Base-by-base conservation (phyloP, 805 yeast genomes). In the Cyberlindnera xylosilytica region DNA sequence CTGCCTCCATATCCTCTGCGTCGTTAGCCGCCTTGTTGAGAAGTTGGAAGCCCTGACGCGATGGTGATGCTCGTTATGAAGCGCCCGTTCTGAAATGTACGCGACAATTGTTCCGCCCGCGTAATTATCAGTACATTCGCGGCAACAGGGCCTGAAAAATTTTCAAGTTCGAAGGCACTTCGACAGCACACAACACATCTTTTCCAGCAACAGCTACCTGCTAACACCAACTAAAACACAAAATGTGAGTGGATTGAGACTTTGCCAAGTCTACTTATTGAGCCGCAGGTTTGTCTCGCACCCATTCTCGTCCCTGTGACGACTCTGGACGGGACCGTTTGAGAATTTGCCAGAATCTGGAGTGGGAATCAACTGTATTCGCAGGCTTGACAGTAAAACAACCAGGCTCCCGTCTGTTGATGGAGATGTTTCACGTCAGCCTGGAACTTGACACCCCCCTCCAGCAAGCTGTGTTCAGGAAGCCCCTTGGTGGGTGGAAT, bases 311-410 rank as follows among this genome's bases (percentile, higher is more conserved):
- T 10, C 9, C 8, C 10, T 10, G 9, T 19, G 24, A 29, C 12
- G 20, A 20, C 7, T 15, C 6, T 23, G 35, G 45, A 33, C 45
- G 45, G 35, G 45, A 42, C 23, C 22, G 28, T 35, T 28, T 29
- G 32, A 24, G 35, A 31, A 24, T 31, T 41, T 30, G 27, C n/a
- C 18, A 56, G 56, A 54, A 55, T 53, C 65, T 63, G 64, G 52
- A 45, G 52, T 53, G 60, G 64, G 62, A 63, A 61, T 64, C 65
- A 50, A 47, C 47, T 39, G 48, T 39, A 47, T 57, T 44, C 45
- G 22, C 39, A 34, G 46, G 35, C 42, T 38, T n/a, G 29, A 32
- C 18, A 43, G 51, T 46, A 49, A 40, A 19, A 29, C 15, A 9
- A 5, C 20, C 20, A 15, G 38, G 31, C 22, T 20, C 37, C 47